Evolutionary conservation across 106 monocot species (phyloP).

Genomic region (Ottelia alismoides): DNA sequence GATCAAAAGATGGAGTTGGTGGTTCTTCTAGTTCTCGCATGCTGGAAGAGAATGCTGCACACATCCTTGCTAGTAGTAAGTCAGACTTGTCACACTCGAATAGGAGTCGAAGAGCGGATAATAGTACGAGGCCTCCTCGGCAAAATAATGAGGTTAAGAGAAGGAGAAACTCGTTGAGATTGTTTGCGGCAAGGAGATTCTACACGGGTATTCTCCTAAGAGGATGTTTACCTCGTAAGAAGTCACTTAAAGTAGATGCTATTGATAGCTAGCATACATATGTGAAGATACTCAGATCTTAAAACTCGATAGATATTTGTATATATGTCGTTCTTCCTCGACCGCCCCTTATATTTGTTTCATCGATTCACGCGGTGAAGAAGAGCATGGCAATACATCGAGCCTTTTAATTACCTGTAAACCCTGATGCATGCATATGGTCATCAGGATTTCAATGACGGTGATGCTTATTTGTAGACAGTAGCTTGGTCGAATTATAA

Average conservation of each 20-base stretch:
- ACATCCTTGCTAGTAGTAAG: not conserved
- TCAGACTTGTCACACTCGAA: too few species aligned
- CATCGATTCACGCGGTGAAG: too few species aligned
- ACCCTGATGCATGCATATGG: too few species aligned
- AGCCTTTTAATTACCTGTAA: too few species aligned
- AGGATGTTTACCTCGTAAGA: conserved; percentile 17
- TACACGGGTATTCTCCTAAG: conserved; percentile 13
- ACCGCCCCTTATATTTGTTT: too few species aligned
- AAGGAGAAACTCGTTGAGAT: not conserved
- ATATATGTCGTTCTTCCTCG: too few species aligned
- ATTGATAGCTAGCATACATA: conserved; percentile 27
- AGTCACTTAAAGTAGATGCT: conserved; percentile 36
- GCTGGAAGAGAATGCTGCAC: conserved; percentile 1
- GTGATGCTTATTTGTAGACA: too few species aligned
- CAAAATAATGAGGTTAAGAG: conserved; percentile 4
- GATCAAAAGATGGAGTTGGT: not conserved
- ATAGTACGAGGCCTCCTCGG: not conserved
- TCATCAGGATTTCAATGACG: too few species aligned
- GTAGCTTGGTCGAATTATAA: too few species aligned
- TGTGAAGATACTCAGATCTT: too few species aligned
- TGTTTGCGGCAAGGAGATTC: conserved; percentile 18
- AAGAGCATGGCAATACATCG: too few species aligned
- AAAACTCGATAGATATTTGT: too few species aligned
- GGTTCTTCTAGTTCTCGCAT: conserved; percentile 8
- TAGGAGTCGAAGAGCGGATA: not conserved